Conservation (phyloP, 2,329 filamentous ascomycete genomes). For the Claviceps sp. region DNA sequence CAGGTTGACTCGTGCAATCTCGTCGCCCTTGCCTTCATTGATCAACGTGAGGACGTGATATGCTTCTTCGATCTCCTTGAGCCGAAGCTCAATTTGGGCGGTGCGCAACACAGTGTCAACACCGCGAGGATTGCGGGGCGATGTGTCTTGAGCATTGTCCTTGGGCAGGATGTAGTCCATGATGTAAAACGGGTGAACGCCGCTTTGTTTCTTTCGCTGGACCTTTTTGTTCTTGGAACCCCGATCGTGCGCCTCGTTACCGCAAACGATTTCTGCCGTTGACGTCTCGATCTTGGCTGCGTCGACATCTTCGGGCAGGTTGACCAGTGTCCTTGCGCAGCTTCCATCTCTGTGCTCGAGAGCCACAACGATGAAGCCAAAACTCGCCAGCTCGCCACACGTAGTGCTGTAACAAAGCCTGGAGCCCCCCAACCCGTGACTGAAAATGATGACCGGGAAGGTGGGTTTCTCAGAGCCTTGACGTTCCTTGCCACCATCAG, state of each 20-base stretch:
- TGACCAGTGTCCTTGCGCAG: slow-evolving; percentile 47
- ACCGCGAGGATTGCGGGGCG: slow-evolving; percentile 42
- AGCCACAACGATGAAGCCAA: slow-evolving; percentile 51
- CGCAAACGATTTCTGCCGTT: slow-evolving; percentile 13
- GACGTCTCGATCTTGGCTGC: slow-evolving; percentile 17
- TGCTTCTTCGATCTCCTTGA: slow-evolving; percentile 52
- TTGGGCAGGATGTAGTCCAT: slow-evolving; percentile 53
- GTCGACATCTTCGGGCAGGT: slow-evolving; percentile 31
- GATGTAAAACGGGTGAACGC: slow-evolving; percentile 26
- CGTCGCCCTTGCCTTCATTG: slow-evolving; percentile 36
- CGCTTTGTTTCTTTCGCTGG: slow-evolving; percentile 13
- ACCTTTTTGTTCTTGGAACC: slow-evolving; percentile 21
- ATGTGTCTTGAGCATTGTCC: slow-evolving; percentile 34
- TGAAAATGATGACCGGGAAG: slow-evolving; percentile 53
- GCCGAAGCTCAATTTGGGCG: slow-evolving; percentile 48
- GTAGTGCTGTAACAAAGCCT: slow-evolving; percentile 48
- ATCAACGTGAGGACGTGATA: slow-evolving; percentile 43
- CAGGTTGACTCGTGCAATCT: slow-evolving; percentile 37
- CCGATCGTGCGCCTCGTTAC: slow-evolving; percentile 7
- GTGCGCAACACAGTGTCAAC: slow-evolving; percentile 45
- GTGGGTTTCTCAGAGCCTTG: slow-evolving; percentile 22
- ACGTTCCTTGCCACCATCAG: slow-evolving; percentile 9
- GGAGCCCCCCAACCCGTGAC: slow-evolving; percentile 51
- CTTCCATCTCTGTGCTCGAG: slow-evolving; percentile 54
- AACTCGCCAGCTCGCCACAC: slow-evolving; percentile 53